Base-by-base conservation (phyloP, 306 rosid genomes). In the Carpinus fangiana region DNA sequence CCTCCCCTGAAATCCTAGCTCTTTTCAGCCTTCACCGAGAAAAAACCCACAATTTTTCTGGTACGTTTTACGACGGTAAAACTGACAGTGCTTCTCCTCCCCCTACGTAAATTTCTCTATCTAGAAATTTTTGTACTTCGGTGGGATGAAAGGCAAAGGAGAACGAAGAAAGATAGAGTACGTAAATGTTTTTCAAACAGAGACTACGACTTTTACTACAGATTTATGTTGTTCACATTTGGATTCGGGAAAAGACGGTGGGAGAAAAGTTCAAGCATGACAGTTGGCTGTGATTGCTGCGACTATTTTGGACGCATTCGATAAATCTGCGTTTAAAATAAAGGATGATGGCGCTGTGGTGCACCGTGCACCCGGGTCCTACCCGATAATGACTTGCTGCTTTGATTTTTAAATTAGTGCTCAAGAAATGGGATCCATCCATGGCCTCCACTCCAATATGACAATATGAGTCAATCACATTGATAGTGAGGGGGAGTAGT, bases 31-130 rank as follows among this genome's bases (percentile, higher is more conserved):
- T 38, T 72, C 34, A 61, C 74, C 54, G 73, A 82, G 81, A 54
- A 77, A 77, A n/a, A 77, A n/a, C 81, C 77, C 86, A 72, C 90
- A 46, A 80, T 64, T 78, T 36, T 11, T 38, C 71, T 34, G 45
- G 20, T 1, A 1, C 4, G 43, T 23, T 14, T 34, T 72, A 12
- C 46, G 5, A 34, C 52, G 0, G 59, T 34, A 11, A 62, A 31
- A 31, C 28, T 65, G 71, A 66, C 28, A 4, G 28, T 18, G 14
- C 6, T 65, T 38, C 38, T 64, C 8, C 71, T 16, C 50, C 18
- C 21, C 8, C 46, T 38, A 8, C 71, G 5, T n/a, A 4, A 16
- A 16, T 31, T 31, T 31, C 34, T 31, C 34, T 31, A 31, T 2
- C 34, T 0, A 31, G 34, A 31, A 31, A 31, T 31, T 31, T 31